Conservation (phyloP, 345 rosid species). For the Erodium maritimum region DNA sequence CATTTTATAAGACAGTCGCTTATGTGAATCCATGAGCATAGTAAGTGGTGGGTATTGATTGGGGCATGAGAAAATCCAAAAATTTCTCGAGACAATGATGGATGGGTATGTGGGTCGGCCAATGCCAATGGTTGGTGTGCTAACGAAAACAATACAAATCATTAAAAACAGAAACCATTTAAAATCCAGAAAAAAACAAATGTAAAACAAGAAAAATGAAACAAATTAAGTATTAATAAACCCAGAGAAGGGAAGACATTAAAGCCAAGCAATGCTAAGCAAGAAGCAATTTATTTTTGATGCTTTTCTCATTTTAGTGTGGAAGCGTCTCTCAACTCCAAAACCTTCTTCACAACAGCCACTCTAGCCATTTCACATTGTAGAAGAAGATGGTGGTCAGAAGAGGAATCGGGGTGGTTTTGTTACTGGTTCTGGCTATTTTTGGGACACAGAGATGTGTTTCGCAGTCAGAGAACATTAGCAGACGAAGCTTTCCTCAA, state of each 20-base stretch:
- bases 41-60: too few relatives aligned
- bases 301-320: neutral
- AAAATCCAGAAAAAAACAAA: neutral
- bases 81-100: too few relatives aligned
- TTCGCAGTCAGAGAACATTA: constrained; percentile 11
- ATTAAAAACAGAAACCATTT: neutral
- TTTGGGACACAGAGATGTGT: constrained; percentile 15
- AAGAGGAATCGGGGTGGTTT: constrained; percentile 8
- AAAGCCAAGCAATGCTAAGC: neutral
- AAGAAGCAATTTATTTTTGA: neutral
- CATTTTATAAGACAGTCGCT: too few relatives aligned
- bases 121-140: neutral
- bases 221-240: too few relatives aligned
- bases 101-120: too few relatives aligned
- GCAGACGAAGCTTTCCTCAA: constrained; percentile 40
- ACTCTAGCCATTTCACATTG: neutral
- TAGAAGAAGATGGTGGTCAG: neutral
- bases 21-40: too few relatives aligned
- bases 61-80: too few relatives aligned
- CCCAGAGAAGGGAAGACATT: neutral
- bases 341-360: neutral
- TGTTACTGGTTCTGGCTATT: constrained; percentile 4
- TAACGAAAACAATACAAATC: too few relatives aligned
- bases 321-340: neutral
- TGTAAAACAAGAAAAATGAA: neutral